Evolutionary conservation across 176 grass and related monocot genomes (phyloP).

Genomic region (Oryza coarctata): DNA sequence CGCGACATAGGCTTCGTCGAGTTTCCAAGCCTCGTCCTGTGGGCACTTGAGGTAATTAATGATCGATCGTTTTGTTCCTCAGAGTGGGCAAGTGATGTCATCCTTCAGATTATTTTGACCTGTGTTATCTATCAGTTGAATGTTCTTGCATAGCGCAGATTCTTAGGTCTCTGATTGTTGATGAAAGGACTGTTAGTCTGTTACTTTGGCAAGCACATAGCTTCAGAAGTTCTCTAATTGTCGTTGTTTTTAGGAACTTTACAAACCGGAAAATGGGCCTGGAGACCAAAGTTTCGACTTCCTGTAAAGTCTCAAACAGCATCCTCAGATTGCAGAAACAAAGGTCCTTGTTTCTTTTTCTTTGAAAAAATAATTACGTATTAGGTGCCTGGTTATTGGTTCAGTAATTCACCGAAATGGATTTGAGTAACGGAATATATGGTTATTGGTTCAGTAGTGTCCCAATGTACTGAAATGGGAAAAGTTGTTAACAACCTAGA

Average conservation of each 20-base stretch:
- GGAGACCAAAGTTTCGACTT: slow-evolving; percentile 21
- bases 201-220: background rate
- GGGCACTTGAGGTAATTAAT: slow-evolving; percentile 47
- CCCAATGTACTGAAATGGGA: background rate
- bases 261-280: background rate
- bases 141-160: background rate
- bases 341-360: slow-evolving; percentile 12
- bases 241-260: slow-evolving; percentile 30
- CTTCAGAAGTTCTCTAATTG: background rate
- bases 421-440: background rate
- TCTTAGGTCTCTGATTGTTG: background rate
- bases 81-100: no score
- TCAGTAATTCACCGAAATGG: background rate
- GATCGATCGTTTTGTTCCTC: background rate
- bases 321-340: slow-evolving; percentile 45
- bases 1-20: slow-evolving; percentile 58
- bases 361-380: background rate
- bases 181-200: background rate
- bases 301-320: slow-evolving; percentile 31
- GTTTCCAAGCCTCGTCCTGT: slow-evolving; percentile 45
- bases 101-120: background rate
- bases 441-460: background rate
- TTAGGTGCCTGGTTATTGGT: background rate
- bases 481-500: no score
- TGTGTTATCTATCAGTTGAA: background rate